These are phyloP conservation scores for Citrullus colocynthis DNA, from an alignment of 306 rosid genomes.

Conservation along the genomic window DNA sequence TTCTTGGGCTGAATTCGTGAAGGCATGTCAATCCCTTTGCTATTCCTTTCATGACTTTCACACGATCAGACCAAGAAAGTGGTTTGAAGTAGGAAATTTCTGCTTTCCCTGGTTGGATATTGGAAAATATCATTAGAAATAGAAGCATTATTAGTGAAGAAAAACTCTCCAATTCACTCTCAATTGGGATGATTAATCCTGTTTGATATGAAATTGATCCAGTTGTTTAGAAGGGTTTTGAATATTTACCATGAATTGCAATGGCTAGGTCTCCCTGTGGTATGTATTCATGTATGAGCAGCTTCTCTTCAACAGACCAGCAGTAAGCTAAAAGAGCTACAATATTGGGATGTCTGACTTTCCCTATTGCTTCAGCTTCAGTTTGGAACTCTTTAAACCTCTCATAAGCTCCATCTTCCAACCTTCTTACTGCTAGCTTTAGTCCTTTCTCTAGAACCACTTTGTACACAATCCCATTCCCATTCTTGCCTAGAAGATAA, in stretches of 20 bases:
- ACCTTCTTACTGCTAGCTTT: slow-evolving; percentile 72
- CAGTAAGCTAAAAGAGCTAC: slow-evolving; percentile 72
- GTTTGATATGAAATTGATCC: not conserved
- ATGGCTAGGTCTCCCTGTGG: slow-evolving; percentile 75
- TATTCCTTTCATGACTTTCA: slow-evolving; percentile 67
- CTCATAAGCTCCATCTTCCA: slow-evolving; percentile 94
- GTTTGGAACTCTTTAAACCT: slow-evolving; percentile 90
- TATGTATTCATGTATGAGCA: slow-evolving; percentile 75
- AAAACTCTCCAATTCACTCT: not conserved
- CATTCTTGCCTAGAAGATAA: slow-evolving; percentile 84
- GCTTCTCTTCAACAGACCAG: slow-evolving; percentile 98
- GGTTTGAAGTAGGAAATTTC: slow-evolving; percentile 53
- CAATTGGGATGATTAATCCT: not conserved
- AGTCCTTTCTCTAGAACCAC: slow-evolving; percentile 88
- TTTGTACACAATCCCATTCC: slow-evolving; percentile 86
- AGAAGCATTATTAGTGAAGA: not conserved
- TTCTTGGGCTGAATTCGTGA: slow-evolving; percentile 88
- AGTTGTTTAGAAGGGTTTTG: not conserved
- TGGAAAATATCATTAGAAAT: not conserved
- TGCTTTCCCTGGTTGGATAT: slow-evolving; percentile 39
- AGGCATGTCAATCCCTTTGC: slow-evolving; percentile 72
- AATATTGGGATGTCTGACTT: slow-evolving; percentile 77
- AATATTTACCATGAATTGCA: slow-evolving; percentile 66
- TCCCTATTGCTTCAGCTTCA: slow-evolving; percentile 93
- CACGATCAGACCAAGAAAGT: slow-evolving; percentile 46